Evolutionary conservation across 1,284 basidiomycete species (phyloP).

Genomic region (Schizophyllum commune): DNA sequence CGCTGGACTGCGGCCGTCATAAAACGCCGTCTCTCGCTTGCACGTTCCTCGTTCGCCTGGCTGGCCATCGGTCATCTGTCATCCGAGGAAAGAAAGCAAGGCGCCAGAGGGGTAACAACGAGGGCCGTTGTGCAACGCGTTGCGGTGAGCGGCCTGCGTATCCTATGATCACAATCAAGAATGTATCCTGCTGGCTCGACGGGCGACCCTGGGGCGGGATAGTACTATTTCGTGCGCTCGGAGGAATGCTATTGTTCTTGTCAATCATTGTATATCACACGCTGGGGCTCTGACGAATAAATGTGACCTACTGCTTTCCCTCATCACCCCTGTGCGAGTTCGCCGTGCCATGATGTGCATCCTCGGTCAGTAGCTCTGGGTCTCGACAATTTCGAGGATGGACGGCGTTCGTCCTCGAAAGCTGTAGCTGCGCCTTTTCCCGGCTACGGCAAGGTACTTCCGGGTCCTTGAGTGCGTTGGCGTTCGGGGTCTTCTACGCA

Average conservation of each 20-base stretch:
- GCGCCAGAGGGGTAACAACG: background rate
- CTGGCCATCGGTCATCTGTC: background rate
- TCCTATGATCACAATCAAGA: background rate
- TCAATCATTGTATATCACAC: background rate
- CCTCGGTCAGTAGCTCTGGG: too few relatives aligned
- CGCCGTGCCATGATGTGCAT: background rate
- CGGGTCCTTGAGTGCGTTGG: too few relatives aligned
- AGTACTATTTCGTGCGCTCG: too few relatives aligned
- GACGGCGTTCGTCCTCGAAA: too few relatives aligned
- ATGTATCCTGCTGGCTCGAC: background rate
- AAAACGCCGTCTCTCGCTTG: background rate
- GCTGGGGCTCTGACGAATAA: background rate
- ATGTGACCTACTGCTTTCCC: background rate
- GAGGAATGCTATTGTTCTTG: too few relatives aligned
- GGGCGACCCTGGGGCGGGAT: background rate
- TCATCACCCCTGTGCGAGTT: background rate
- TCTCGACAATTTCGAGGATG: too few relatives aligned
- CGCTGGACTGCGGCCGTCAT: background rate
- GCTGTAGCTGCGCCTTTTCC: too few relatives aligned
- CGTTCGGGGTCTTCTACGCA: too few relatives aligned
- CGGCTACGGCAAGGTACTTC: too few relatives aligned
- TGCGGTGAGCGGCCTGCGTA: background rate
- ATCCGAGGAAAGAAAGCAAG: background rate
- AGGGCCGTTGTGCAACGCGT: background rate
- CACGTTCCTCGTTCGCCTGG: background rate